phyloP scores from a whole-genome alignment of 768 basidiomycete genomes.

The Auriculariales sp. region DNA sequence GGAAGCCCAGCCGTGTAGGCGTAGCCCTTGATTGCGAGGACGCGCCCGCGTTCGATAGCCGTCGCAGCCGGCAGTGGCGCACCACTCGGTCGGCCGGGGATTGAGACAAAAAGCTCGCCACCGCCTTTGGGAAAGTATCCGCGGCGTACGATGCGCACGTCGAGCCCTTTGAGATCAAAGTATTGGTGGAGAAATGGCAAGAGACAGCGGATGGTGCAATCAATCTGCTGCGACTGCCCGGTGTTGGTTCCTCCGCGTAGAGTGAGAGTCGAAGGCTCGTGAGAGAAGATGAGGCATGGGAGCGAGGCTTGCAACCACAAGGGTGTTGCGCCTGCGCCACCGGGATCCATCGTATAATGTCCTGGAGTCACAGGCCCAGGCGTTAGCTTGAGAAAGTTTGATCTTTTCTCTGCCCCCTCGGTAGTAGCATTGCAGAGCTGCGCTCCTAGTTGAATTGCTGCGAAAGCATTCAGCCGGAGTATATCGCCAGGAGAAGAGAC shows the following conservation, averaged over 20 bases:
- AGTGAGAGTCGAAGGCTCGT: constrained; percentile 29
- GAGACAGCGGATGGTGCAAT: constrained; percentile 51
- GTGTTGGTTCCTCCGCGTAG: constrained; percentile 66
- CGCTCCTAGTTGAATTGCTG: constrained; percentile 54
- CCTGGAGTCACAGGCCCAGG: constrained; percentile 32
- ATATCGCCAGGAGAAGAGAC: constrained; percentile 2
- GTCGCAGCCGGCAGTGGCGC: too few relatives aligned
- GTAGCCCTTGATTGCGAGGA: constrained; percentile 38
- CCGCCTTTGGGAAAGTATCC: constrained; percentile 68
- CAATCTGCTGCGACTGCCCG: constrained; percentile 53
- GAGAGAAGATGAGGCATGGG: constrained; percentile 51
- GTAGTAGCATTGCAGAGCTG: constrained; percentile 41
- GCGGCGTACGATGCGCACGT: constrained; percentile 34
- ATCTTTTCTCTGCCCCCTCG: constrained; percentile 36
- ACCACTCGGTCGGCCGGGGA: constrained; percentile 19
- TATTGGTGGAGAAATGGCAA: constrained; percentile 51
- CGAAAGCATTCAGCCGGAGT: neutral
- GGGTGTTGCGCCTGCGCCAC: constrained; percentile 56
- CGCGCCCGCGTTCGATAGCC: constrained; percentile 39
- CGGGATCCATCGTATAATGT: constrained; percentile 30
- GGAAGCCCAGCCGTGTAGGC: constrained; percentile 61
- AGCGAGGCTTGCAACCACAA: constrained; percentile 59
- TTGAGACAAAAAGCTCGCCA: constrained; percentile 35
- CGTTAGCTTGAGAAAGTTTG: constrained; percentile 34
- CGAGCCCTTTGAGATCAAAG: constrained; percentile 33